A percentile compares a stretch with the other conserved stretches of the same genome.
phyloP scores from a whole-genome alignment of 176 grass and related monocot genomes.

The Thalia dealbata region DNA sequence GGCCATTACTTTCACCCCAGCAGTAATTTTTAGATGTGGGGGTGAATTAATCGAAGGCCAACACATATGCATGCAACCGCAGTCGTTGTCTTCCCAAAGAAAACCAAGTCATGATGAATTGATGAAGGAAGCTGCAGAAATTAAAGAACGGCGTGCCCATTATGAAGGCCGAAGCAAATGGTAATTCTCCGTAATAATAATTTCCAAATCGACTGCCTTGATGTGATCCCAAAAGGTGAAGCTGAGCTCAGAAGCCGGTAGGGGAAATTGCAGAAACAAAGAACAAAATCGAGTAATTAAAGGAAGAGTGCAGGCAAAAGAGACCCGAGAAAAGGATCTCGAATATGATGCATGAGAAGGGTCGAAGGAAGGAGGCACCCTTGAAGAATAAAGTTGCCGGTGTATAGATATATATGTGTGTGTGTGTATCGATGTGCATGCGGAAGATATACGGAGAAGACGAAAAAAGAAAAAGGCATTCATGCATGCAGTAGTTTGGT shows the following conservation, averaged over 20 bases:
- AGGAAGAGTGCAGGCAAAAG: too few species aligned
- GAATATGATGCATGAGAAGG: neutral
- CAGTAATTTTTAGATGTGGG: too few species aligned
- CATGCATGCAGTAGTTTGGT: neutral
- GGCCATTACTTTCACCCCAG: too few species aligned
- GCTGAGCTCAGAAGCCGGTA: neutral
- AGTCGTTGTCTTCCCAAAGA: neutral
- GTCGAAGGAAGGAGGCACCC: conserved; percentile 9
- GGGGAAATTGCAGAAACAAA: neutral
- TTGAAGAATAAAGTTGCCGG: conserved; percentile 7
- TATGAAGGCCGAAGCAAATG: neutral
- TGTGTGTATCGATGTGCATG: too few species aligned
- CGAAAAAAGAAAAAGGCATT: neutral
- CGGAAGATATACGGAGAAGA: neutral
- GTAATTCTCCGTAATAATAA: neutral
- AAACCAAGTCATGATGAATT: too few species aligned
- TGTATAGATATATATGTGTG: too few species aligned
- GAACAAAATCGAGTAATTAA: neutral
- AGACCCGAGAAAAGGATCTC: neutral
- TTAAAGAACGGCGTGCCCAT: neutral
- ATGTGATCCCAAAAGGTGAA: neutral
- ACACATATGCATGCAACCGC: too few species aligned
- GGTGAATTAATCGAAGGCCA: too few species aligned
- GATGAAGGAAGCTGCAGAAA: neutral
- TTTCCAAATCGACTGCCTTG: neutral